These are phyloP conservation scores for Monosporascus sp. DNA, from an alignment of 2,329 filamentous ascomycete genomes.

Conservation along the genomic window DNA sequence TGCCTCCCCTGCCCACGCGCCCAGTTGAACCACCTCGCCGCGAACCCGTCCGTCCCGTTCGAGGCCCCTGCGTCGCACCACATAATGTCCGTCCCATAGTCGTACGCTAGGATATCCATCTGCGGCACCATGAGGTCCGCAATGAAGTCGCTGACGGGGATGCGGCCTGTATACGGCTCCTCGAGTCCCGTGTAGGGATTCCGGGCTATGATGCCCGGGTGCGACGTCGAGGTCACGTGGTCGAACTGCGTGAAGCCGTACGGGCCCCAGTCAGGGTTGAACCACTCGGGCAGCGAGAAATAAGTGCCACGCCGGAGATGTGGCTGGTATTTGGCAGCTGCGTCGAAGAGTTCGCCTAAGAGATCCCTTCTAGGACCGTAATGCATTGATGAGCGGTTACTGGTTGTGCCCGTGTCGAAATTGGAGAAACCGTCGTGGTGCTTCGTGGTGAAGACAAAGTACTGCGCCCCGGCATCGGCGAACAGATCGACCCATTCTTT, in stretches of 20 bases:
- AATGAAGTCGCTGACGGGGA: conserved; percentile 36
- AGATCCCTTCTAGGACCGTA: conserved; percentile 37
- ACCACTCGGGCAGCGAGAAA: conserved; percentile 46
- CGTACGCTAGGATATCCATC: conserved; percentile 39
- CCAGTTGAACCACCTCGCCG: conserved; percentile 36
- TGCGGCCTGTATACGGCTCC: conserved; percentile 38
- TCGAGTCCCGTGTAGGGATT: conserved; percentile 38
- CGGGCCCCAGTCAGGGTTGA: conserved; percentile 38
- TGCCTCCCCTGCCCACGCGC: conserved; percentile 36
- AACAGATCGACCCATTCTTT: conserved; percentile 38
- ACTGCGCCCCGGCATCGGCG: conserved; percentile 32
- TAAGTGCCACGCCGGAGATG: conserved; percentile 39
- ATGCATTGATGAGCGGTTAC: conserved; percentile 35
- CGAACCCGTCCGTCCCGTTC: conserved; percentile 37
- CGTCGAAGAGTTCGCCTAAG: conserved; percentile 38
- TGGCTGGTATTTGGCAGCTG: conserved; percentile 35
- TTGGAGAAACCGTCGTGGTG: conserved; percentile 44
- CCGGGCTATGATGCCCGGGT: conserved; percentile 26
- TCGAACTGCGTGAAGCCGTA: conserved; percentile 36
- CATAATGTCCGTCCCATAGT: conserved; percentile 42
- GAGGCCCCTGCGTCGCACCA: conserved; percentile 44
- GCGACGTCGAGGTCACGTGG: conserved; percentile 5
- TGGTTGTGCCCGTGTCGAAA: conserved; percentile 35
- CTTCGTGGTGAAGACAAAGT: conserved; percentile 43
- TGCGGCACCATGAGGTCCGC: conserved; percentile 39